Base-by-base conservation (phyloP, 805 yeast genomes). In the Yamadazyma akitaensis region DNA sequence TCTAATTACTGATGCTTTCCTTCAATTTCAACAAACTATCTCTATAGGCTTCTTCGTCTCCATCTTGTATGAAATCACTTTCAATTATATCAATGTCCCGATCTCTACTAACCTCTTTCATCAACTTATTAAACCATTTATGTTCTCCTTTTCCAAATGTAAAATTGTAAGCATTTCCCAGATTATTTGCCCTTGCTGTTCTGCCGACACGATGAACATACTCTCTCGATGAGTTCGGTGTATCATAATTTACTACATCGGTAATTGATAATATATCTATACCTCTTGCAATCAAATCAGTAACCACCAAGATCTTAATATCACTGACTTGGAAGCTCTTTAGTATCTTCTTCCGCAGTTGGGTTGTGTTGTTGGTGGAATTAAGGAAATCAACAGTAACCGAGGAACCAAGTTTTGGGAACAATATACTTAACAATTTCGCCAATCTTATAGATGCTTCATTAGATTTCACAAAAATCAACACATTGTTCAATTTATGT, bases 251-350 rank as follows among this genome's bases (percentile, higher is more conserved):
- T 43, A 94, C 70, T 11, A 94, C 97, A 51, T 81, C 79, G 37
- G 80, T 74, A 41, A 94, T 79, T 3, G 81, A 74, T 13, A 76
- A 67, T 38, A 94, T 76, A 66, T 92, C 96, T 42, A 94, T 79
- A 70, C 99, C 99, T 67, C 99, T 82, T n/a, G 97, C 87, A 63
- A 94, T 85, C 56, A 94, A 73, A 67, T 94, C 99, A 0, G 99
- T 94, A 21, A 88, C 90, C 49, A 78, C 83, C 62, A 79, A 71
- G 32, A 89, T 59, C 37, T 74, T 68, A 40, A 80, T 67, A 1
- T 76, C 71, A 14, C 81, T 82, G 2, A 61, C 57, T 12, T 79
- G 71, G 58, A 94, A 91, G 6, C 74, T 73, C 35, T 77, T 73
- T 45, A 94, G 70, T 1, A 83, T 68, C 53, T 78, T 77, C 40